Conservation (phyloP, 2,329 filamentous ascomycete species). For the Akanthomyces dipterigenus region DNA sequence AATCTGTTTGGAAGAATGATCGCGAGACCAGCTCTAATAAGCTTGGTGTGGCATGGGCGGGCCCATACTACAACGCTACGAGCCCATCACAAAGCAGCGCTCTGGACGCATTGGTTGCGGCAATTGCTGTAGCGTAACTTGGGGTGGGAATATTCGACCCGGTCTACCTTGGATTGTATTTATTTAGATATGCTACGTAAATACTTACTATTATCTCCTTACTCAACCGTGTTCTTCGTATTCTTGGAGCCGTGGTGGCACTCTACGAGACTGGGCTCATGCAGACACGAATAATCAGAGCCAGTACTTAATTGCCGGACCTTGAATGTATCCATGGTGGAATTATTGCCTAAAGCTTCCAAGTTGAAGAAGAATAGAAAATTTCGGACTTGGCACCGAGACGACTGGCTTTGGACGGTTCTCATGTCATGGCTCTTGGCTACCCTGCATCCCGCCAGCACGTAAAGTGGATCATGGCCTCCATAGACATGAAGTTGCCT, state of each 20-base stretch:
- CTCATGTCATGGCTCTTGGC: not conserved
- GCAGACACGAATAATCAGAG: too few relatives aligned
- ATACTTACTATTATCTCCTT: too few relatives aligned
- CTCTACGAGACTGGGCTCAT: too few relatives aligned
- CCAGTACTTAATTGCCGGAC: too few relatives aligned
- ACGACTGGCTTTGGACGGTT: not conserved
- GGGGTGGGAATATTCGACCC: too few relatives aligned
- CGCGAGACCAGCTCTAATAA: slow-evolving; percentile 38
- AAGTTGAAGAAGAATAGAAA: too few relatives aligned
- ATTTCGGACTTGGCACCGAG: not conserved
- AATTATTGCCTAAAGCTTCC: too few relatives aligned
- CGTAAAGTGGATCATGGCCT: slow-evolving; percentile 1
- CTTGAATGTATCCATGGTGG: too few relatives aligned
- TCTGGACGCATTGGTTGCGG: slow-evolving; percentile 61
- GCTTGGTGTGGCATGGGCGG: slow-evolving; percentile 60
- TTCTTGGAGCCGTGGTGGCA: too few relatives aligned
- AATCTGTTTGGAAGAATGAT: slow-evolving; percentile 57
- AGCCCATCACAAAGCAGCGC: slow-evolving; percentile 59
- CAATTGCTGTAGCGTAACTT: slow-evolving; percentile 33
- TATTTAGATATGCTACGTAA: not conserved
- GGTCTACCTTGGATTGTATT: not conserved
- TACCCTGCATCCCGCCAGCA: not conserved
- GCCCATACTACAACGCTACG: slow-evolving; percentile 45
- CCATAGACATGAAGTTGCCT: not conserved
- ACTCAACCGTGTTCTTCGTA: too few relatives aligned